phyloP scores from a whole-genome alignment of 1,284 basidiomycete species.

The Malassezia sympodialis region DNA sequence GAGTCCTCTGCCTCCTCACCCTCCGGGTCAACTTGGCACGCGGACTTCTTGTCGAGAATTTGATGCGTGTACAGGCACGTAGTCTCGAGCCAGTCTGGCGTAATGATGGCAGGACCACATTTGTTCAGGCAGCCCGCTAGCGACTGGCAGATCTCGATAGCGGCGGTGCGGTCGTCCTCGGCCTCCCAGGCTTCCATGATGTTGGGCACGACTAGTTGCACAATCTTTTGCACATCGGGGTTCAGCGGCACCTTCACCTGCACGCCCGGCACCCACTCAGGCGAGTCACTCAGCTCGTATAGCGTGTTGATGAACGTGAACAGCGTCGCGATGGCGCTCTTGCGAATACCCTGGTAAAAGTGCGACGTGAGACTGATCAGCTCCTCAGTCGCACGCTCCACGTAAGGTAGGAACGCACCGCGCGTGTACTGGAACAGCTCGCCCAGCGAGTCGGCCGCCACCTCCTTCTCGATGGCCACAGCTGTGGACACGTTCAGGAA shows the following conservation, averaged over 20 bases:
- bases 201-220: slow-evolving; percentile 63
- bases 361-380: slow-evolving; percentile 73
- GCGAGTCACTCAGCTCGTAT: slow-evolving; percentile 73
- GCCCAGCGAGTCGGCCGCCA: slow-evolving; percentile 91
- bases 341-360: slow-evolving; percentile 97
- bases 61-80: slow-evolving; percentile 44
- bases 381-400: slow-evolving; percentile 62
- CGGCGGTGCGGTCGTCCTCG: slow-evolving; percentile 92
- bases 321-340: slow-evolving; percentile 78
- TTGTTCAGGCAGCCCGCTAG: slow-evolving; percentile 83
- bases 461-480: slow-evolving; percentile 97
- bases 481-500: slow-evolving; percentile 73
- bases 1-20: slow-evolving; percentile 64
- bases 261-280: slow-evolving; percentile 71
- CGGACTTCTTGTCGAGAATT: slow-evolving; percentile 62
- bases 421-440: slow-evolving; percentile 77
- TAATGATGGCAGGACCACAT: slow-evolving; percentile 67
- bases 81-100: slow-evolving; percentile 54
- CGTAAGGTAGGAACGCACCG: slow-evolving; percentile 75
- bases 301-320: slow-evolving; percentile 84
- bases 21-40: slow-evolving; percentile 89
- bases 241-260: slow-evolving; percentile 58
- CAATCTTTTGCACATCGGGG: slow-evolving; percentile 68
- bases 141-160: slow-evolving; percentile 71
- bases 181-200: slow-evolving; percentile 82